A percentile compares a stretch with the other conserved stretches of the same genome.
phyloP scores from a whole-genome alignment of 83 land plant species.

The Picea mariana region DNA sequence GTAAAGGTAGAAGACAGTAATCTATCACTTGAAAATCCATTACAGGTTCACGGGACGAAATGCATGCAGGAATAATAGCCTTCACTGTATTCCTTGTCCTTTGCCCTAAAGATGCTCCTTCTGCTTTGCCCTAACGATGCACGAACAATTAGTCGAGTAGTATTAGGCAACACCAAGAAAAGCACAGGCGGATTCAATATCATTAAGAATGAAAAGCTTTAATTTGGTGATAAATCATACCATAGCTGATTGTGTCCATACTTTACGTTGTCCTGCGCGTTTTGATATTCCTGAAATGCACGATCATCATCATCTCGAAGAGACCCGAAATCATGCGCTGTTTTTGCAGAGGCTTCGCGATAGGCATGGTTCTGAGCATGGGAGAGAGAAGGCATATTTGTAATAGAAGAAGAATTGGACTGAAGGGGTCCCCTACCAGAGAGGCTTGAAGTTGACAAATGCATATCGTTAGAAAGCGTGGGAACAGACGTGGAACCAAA shows the following conservation, averaged over 20 bases:
- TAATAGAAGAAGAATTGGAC: too few species aligned
- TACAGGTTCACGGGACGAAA: not conserved
- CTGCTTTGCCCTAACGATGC: slow-evolving; percentile 2
- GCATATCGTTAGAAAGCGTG: too few species aligned
- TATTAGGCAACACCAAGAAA: not conserved
- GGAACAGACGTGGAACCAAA: too few species aligned
- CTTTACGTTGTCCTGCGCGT: not conserved
- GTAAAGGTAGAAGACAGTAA: not conserved
- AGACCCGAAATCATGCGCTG: too few species aligned
- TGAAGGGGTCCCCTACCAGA: too few species aligned
- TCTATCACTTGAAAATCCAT: not conserved
- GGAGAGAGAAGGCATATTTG: too few species aligned
- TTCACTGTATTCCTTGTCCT: slow-evolving; percentile 9
- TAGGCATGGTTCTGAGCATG: too few species aligned
- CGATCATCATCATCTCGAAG: not conserved
- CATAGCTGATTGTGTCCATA: not conserved
- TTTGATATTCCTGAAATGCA: not conserved
- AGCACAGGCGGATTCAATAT: not conserved
- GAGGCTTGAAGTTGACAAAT: too few species aligned
- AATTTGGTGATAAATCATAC: not conserved
- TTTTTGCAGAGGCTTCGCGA: too few species aligned
- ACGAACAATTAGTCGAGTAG: not conserved
- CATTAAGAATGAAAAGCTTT: too few species aligned
- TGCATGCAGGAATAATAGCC: not conserved
- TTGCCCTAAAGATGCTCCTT: too few species aligned